Evolutionary conservation across 2,329 filamentous ascomycete genomes (phyloP).

Genomic region (Fusarium domesticum): DNA sequence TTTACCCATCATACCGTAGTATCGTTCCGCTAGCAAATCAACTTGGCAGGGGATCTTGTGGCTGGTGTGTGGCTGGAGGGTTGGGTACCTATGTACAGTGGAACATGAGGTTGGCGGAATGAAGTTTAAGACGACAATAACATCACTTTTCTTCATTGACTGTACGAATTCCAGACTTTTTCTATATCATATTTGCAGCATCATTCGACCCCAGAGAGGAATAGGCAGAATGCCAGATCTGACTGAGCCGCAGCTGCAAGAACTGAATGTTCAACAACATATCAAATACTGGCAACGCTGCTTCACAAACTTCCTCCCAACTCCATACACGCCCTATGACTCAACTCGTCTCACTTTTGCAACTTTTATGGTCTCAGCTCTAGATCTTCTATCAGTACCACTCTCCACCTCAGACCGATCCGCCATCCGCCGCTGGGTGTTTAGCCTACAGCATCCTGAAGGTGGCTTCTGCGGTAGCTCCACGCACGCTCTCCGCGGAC

Average conservation of each 20-base stretch:
- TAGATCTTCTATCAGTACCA: constrained; percentile 73
- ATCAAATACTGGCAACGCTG: constrained; percentile 92
- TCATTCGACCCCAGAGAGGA: neutral
- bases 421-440: constrained; percentile 69
- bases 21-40: constrained; percentile 12
- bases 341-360: constrained; percentile 85
- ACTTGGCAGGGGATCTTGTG: constrained; percentile 8
- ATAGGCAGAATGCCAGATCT: constrained; percentile 15
- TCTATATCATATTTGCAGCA: neutral
- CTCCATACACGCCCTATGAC: constrained; percentile 82
- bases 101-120: too few relatives aligned
- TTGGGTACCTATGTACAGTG: too few relatives aligned
- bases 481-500: constrained; percentile 48
- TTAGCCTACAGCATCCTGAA: constrained; percentile 76
- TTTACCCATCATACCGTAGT: too few relatives aligned
- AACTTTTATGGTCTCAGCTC: constrained; percentile 82
- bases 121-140: too few relatives aligned
- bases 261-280: constrained; percentile 53
- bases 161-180: neutral
- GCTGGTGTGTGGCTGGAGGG: too few relatives aligned
- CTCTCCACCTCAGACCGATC: constrained; percentile 44
- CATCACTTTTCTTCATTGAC: neutral
- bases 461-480: constrained; percentile 90
- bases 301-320: constrained; percentile 74
- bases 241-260: constrained; percentile 46